Conservation (phyloP, 257 asterid species). For the Solanum neorickii region DNA sequence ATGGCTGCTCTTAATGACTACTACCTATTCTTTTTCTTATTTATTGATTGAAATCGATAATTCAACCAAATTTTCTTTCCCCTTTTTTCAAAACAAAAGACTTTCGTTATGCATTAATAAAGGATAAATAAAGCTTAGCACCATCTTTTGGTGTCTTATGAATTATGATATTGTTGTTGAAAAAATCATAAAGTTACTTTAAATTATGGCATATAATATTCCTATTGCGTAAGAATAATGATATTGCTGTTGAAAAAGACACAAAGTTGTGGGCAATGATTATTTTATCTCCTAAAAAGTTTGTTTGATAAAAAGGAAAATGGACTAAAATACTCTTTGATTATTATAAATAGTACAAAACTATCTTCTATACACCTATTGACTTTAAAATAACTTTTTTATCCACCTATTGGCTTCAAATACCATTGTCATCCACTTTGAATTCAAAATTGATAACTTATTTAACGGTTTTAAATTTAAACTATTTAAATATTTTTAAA, state of each 20-base stretch:
- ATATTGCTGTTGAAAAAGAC: not conserved
- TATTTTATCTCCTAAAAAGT: not conserved
- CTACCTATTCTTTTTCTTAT: not conserved
- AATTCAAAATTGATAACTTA: too few relatives aligned
- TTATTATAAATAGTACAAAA: too few relatives aligned
- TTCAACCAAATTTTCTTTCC: too few relatives aligned
- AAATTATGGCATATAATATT: not conserved
- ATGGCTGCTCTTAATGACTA: not conserved
- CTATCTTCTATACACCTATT: accelerated
- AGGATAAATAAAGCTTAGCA: not conserved
- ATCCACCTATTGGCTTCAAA: too few relatives aligned
- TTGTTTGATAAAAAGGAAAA: not conserved
- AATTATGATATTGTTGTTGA: not conserved
- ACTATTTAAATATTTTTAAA: too few relatives aligned
- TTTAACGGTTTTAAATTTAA: too few relatives aligned
- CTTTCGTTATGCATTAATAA: not conserved
- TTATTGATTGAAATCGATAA: too few relatives aligned
- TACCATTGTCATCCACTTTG: too few relatives aligned
- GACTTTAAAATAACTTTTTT: accelerated
- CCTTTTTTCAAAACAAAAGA: not conserved
- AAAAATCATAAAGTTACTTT: not conserved
- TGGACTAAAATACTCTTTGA: accelerated
- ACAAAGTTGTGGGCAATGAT: not conserved
- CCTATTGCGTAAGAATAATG: not conserved
- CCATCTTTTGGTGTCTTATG: not conserved